Evolutionary conservation across 208 protist genomes (phyloP), one percentile per base, ranked within the genome.

Genomic region (Endotrypanum monterogeii): DNA sequence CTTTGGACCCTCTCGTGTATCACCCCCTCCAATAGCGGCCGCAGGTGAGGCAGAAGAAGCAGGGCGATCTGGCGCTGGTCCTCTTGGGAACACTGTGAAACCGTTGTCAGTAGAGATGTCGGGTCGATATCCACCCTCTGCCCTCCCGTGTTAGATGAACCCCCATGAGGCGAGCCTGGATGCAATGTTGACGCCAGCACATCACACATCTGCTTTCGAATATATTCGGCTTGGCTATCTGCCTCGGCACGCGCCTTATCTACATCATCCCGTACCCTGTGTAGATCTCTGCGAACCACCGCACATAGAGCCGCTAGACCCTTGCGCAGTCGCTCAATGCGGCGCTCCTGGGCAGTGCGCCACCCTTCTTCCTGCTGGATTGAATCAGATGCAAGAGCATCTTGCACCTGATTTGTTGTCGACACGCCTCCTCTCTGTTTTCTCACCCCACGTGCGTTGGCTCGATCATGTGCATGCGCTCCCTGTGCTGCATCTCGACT

Each of bases 301-400:
- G 67, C 60, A 67, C 91, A 94, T 16, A 96, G 80, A 3, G 93
- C 83, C 9, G 87, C 78, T 32, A 96, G 83, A 56, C 89, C 86
- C 37, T 79, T 55, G 3, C 88, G 83, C 71, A 96, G 82, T 11
- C 69, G 73, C 44, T 83, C 79, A 11, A 76, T 41, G n/a, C 68
- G 79, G 54, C 52, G 74, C 30, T 68, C 57, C 55, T 73, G 71
- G 32, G n/a, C 58, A 20, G 28, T 63, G 23, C 23, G 57, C 79
- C 58, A 76, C 16, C 54, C 54, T 63, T 70, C 44, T n/a, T 71
- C 74, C 39, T 67, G 68, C 41, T 35, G 67, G 30, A 41, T 35
- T 50, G 62, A 30, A 46, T 67, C 44, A 41, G 60, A n/a, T n/a
- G n/a, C n/a, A n/a, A n/a, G n/a, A n/a, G n/a, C n/a, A n/a, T n/a